Conservation (phyloP, 1,139 yeast genomes). For the Zygoascus meyerae region DNA sequence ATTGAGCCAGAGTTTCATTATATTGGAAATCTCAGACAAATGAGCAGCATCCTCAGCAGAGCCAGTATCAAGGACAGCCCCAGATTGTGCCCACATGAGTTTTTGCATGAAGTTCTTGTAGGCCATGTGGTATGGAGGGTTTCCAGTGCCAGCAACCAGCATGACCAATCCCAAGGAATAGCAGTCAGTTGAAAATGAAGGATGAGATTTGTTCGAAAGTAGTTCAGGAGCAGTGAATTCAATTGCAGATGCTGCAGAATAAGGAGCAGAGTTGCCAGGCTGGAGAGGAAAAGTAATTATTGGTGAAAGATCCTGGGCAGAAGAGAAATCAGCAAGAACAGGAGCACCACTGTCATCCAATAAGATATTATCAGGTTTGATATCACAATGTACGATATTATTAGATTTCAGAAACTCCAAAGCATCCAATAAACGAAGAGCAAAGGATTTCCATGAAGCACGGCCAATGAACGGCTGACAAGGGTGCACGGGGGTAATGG, state of each 20-base stretch:
- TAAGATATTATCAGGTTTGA: constrained; percentile 83
- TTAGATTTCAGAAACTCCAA: constrained; percentile 49
- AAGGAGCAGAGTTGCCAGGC: constrained; percentile 1
- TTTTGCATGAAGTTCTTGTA: constrained; percentile 21
- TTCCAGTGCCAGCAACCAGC: constrained; percentile 22
- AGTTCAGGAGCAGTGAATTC: constrained; percentile 26
- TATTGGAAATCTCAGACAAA: neutral
- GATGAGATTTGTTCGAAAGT: constrained; percentile 11
- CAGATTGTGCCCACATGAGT: constrained; percentile 24
- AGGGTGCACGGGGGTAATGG: constrained; percentile 1
- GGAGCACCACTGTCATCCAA: constrained; percentile 41
- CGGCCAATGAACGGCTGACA: constrained; percentile 16
- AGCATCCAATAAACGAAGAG: constrained; percentile 48
- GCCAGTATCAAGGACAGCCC: constrained; percentile 19
- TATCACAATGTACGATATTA: constrained; percentile 70
- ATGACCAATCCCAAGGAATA: constrained; percentile 24
- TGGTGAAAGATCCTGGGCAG: constrained; percentile 16
- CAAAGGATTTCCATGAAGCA: constrained; percentile 30
- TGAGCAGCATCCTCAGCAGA: constrained; percentile 20
- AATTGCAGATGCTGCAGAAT: constrained; percentile 15
- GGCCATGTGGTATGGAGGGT: constrained; percentile 23
- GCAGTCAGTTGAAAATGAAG: constrained; percentile 19
- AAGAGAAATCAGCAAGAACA: constrained; percentile 23
- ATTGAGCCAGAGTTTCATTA: neutral
- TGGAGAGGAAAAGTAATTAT: neutral